These are phyloP conservation scores for Stenogyne calaminthoides DNA, from an alignment of 305 asterid species.

Conservation along the genomic window DNA sequence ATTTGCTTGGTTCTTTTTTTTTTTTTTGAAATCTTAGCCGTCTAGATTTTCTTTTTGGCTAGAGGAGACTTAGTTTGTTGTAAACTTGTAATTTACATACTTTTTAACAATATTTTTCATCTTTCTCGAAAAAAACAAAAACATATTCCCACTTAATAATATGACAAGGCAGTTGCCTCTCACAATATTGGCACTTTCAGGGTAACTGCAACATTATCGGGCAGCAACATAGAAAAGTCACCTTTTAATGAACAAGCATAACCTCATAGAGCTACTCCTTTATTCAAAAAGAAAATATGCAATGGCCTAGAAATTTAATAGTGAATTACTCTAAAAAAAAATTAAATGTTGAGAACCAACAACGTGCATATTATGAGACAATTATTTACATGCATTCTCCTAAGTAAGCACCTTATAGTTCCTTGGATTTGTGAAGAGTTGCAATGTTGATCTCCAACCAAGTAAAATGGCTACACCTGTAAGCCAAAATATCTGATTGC, in stretches of 20 bases:
- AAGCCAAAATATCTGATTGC: constrained; percentile 66
- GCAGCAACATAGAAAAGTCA: not conserved
- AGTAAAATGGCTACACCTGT: constrained; percentile 69
- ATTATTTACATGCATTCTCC: constrained; percentile 8
- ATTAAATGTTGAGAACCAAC: not conserved
- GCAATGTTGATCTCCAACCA: constrained; percentile 74
- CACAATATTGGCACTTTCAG: not conserved
- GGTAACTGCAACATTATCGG: not conserved
- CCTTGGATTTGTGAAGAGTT: constrained; percentile 60
- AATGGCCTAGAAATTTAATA: not conserved
- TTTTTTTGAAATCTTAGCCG: too few relatives aligned
- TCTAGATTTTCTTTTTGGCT: too few relatives aligned
- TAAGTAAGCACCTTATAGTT: constrained; percentile 65
- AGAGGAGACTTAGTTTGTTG: too few relatives aligned
- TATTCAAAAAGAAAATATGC: not conserved
- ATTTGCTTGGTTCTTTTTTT: too few relatives aligned
- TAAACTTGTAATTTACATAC: too few relatives aligned
- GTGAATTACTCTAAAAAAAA: not conserved
- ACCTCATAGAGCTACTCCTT: not conserved
- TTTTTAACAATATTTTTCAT: too few relatives aligned
- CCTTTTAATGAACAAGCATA: not conserved
- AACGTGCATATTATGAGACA: not conserved
- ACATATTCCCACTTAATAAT: constrained; percentile 8
- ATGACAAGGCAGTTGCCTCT: not conserved
- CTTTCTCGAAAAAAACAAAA: too few relatives aligned